Conservation (phyloP, 768 basidiomycete species). For the Auricularia heimuer region DNA sequence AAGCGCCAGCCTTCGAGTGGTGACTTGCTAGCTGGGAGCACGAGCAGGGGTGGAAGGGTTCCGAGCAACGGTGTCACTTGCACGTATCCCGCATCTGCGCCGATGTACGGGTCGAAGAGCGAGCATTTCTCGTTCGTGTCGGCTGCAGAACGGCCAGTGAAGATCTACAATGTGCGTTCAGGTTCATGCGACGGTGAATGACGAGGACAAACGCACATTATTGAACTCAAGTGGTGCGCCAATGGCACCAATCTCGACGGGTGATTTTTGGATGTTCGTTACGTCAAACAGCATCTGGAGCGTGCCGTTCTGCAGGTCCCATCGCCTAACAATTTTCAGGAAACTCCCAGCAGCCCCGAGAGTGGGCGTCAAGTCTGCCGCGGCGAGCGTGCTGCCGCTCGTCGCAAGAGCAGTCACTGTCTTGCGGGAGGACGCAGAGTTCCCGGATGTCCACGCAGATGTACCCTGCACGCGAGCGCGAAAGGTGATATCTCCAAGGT, state of each 20-base stretch:
- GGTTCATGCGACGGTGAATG: no score
- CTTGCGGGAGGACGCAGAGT: constrained; percentile 33
- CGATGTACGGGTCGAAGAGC: constrained; percentile 48
- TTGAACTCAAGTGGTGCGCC: constrained; percentile 48
- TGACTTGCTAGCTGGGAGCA: constrained; percentile 31
- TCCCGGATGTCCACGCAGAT: constrained; percentile 36
- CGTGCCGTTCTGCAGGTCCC: constrained; percentile 32
- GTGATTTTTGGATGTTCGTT: constrained; percentile 33
- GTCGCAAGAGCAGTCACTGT: constrained; percentile 28
- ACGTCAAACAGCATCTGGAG: constrained; percentile 43
- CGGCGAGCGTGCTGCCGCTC: constrained; percentile 37
- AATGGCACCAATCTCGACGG: constrained; percentile 45
- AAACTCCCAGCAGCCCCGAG: constrained; percentile 32
- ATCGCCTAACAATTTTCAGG: constrained; percentile 41
- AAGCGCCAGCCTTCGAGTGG: constrained; percentile 55
- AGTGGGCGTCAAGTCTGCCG: constrained; percentile 40
- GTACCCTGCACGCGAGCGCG: constrained; percentile 37
- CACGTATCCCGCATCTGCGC: constrained; percentile 46
- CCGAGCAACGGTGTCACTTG: constrained; percentile 40
- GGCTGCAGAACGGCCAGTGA: constrained; percentile 41
- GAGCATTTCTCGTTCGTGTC: constrained; percentile 44
- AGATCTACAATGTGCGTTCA: constrained; percentile 30
- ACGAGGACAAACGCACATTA: constrained; percentile 28
- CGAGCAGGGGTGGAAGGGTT: constrained; percentile 42
- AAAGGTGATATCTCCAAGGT: constrained; percentile 48